Evolutionary conservation across 345 rosid species (phyloP).

Genomic region (Litchi chinensis): DNA sequence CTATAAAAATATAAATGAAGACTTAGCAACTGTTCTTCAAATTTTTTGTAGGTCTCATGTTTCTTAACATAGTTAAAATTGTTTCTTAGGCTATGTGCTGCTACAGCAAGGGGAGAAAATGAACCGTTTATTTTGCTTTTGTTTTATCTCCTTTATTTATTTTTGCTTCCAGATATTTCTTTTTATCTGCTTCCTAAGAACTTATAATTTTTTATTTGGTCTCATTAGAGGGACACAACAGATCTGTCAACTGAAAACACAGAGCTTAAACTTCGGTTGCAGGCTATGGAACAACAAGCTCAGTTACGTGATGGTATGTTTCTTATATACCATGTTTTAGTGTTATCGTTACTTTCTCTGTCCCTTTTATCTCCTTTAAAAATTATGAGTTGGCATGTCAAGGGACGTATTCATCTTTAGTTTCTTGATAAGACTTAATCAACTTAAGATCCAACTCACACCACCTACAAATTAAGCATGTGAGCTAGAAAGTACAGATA

Average conservation of each 20-base stretch:
- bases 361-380: background rate
- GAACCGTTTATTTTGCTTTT: background rate
- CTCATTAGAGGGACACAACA: slow-evolving; percentile 77
- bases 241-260: slow-evolving; percentile 80
- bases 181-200: background rate
- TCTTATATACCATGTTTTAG: background rate
- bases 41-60: background rate
- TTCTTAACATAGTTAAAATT: background rate
- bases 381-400: slow-evolving; percentile 1
- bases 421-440: background rate
- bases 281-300: slow-evolving; percentile 92
- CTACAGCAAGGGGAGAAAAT: background rate
- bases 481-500: background rate
- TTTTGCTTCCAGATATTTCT: background rate
- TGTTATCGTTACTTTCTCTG: background rate
- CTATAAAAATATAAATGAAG: background rate
- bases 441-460: background rate
- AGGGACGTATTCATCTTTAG: background rate
- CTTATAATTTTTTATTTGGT: slow-evolving; percentile 22
- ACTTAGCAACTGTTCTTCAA: background rate
- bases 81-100: slow-evolving; percentile 4
- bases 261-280: slow-evolving; percentile 90
- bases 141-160: slow-evolving; percentile 11
- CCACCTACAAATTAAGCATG: background rate
- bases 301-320: slow-evolving; percentile 79